A percentile compares a stretch with the other conserved stretches of the same genome.
Evolutionary conservation across 805 yeast species (phyloP).

Genomic region (Maudiozyma barnettii): DNA sequence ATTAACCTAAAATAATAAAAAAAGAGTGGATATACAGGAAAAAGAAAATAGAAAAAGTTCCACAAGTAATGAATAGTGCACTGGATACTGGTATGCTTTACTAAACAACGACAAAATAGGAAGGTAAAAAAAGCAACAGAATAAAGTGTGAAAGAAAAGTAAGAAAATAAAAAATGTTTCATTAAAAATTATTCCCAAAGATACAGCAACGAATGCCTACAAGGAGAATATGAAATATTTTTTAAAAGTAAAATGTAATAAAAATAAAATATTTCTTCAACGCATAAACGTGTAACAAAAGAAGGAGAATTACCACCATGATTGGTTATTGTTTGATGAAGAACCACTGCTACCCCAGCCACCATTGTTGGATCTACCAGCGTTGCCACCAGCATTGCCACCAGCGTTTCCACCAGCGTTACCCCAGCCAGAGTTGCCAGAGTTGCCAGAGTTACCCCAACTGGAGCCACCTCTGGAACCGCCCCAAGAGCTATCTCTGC

Average conservation of each 20-base stretch:
- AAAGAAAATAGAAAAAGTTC: neutral
- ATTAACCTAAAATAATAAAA: slow-evolving; percentile 1
- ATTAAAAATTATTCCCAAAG: too few species aligned
- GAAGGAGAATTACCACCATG: slow-evolving; percentile 20
- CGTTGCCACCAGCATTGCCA: slow-evolving; percentile 13
- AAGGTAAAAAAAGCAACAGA: neutral
- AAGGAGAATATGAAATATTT: too few species aligned
- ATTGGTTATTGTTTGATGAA: slow-evolving; percentile 9
- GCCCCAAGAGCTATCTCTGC: slow-evolving; percentile 25
- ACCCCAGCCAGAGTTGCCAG: slow-evolving; percentile 12
- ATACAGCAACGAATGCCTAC: too few species aligned
- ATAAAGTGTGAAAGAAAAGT: neutral
- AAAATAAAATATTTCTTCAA: too few species aligned
- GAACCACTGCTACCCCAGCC: slow-evolving; percentile 17
- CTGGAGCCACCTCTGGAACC: slow-evolving; percentile 18
- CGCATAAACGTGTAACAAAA: neutral
- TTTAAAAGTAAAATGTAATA: too few species aligned
- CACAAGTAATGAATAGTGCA: slow-evolving; percentile 1
- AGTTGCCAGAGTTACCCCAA: slow-evolving; percentile 23
- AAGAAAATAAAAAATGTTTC: neutral
- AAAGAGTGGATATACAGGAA: slow-evolving; percentile 1
- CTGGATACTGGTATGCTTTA: neutral
- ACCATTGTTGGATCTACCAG: neutral
- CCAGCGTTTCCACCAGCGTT: neutral
- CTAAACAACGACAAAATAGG: neutral